Evolutionary conservation across 192 early-diverging fungal genomes (phyloP).

Genomic region (Coemansia erecta): DNA sequence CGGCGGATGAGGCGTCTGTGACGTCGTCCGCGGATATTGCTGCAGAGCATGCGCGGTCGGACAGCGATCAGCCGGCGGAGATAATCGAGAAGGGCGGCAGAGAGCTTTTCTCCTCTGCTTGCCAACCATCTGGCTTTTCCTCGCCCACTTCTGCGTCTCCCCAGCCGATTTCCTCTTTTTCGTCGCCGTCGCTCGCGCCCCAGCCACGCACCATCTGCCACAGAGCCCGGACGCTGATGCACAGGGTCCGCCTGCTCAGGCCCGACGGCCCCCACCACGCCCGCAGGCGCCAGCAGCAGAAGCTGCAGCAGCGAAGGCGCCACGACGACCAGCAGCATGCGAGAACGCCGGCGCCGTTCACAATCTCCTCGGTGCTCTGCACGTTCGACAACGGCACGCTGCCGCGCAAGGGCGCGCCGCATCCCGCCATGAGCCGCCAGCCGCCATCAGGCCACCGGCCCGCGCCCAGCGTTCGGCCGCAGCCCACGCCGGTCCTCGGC

Average conservation of each 20-base stretch:
- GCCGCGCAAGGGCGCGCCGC: not conserved
- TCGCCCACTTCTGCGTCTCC: constrained; percentile 3
- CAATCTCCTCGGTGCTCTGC: constrained; percentile 27
- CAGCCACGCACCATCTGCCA: constrained; percentile 45
- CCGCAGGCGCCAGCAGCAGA: not conserved
- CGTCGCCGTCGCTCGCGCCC: constrained; percentile 38
- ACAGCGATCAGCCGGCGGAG: not conserved
- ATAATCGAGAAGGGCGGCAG: too few species aligned
- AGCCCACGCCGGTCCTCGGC: not conserved
- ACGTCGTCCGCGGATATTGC: too few species aligned
- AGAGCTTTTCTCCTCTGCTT: too few species aligned
- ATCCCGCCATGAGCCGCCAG: not conserved
- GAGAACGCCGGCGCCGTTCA: constrained; percentile 8
- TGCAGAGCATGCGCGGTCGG: too few species aligned
- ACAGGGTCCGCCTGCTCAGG: constrained; percentile 23
- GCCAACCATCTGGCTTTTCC: not conserved
- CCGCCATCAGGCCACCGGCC: not conserved
- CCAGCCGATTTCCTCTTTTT: constrained; percentile 48
- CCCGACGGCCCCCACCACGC: not conserved
- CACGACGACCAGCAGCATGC: not conserved
- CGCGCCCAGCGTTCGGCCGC: not conserved
- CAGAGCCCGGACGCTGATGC: constrained; percentile 35
- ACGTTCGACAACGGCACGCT: constrained; percentile 3
- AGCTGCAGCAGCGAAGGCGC: not conserved
- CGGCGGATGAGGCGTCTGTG: too few species aligned